These are phyloP conservation scores for Elsinoe ampelina DNA, from an alignment of 2,329 filamentous ascomycete species.

Conservation along the genomic window DNA sequence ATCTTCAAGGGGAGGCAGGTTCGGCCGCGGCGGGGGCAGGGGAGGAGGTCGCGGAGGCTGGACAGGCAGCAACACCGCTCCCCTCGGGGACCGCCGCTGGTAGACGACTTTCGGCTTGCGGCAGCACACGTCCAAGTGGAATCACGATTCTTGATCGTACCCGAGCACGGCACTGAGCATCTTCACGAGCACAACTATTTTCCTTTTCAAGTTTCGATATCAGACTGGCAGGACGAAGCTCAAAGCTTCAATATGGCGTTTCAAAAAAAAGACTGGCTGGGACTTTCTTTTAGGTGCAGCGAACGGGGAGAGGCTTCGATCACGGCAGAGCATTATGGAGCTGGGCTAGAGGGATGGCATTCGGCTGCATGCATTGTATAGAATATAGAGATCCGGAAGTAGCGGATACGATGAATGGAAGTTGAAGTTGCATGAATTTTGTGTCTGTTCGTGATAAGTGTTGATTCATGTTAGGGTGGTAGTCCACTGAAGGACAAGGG, in stretches of 20 bases:
- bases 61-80: slow-evolving; percentile 50
- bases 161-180: not conserved
- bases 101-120: slow-evolving; percentile 28
- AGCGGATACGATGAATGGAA: not conserved
- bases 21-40: slow-evolving; percentile 52
- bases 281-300: not conserved
- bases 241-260: not conserved
- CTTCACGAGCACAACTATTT: not conserved
- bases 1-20: slow-evolving; percentile 57
- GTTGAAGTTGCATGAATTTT: not conserved
- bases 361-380: slow-evolving; percentile 1
- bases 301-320: not conserved
- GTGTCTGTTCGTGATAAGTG: not conserved
- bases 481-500: no score
- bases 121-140: not conserved
- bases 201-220: not conserved
- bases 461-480: not conserved
- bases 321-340: slow-evolving; percentile 5
- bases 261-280: not conserved
- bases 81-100: slow-evolving; percentile 51
- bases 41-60: slow-evolving; percentile 31
- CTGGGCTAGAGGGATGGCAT: not conserved
- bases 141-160: not conserved
- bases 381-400: not conserved
- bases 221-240: slow-evolving; percentile 4